Conservation (phyloP, 1,284 basidiomycete genomes). For the Ceratobasidium sp. region DNA sequence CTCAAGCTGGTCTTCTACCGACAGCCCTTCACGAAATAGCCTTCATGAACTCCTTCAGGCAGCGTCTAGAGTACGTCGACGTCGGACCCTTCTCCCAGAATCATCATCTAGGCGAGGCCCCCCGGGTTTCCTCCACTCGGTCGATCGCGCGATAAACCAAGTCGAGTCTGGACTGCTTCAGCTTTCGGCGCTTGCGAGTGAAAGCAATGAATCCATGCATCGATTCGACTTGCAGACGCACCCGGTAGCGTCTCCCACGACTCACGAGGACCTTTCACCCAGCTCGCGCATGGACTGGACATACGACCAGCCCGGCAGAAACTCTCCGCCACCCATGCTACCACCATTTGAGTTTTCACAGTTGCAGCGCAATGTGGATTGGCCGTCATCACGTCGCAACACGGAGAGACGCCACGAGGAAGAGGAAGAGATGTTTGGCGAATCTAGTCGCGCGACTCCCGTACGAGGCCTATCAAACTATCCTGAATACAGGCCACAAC, state of each 20-base stretch:
- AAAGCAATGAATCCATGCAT: background rate
- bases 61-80: slow-evolving; percentile 27
- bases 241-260: background rate
- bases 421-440: background rate
- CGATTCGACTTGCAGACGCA: background rate
- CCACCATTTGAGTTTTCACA: slow-evolving; percentile 25
- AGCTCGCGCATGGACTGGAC: slow-evolving; percentile 18
- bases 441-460: background rate
- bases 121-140: slow-evolving; percentile 10
- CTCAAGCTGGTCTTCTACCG: slow-evolving; percentile 20
- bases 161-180: slow-evolving; percentile 34
- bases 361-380: slow-evolving; percentile 17
- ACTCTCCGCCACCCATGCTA: slow-evolving; percentile 17
- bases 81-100: slow-evolving; percentile 32
- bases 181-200: slow-evolving; percentile 15
- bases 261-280: background rate
- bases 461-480: slow-evolving; percentile 6
- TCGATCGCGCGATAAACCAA: slow-evolving; percentile 24
- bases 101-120: slow-evolving; percentile 12
- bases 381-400: slow-evolving; percentile 21
- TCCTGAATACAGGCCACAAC: background rate
- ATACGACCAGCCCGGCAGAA: slow-evolving; percentile 12
- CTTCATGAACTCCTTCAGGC: slow-evolving; percentile 21
- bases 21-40: slow-evolving; percentile 2
- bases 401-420: background rate